Evolutionary conservation across 495 filamentous ascomycete genomes (phyloP).

Genomic region (Talaromyces ruber): DNA sequence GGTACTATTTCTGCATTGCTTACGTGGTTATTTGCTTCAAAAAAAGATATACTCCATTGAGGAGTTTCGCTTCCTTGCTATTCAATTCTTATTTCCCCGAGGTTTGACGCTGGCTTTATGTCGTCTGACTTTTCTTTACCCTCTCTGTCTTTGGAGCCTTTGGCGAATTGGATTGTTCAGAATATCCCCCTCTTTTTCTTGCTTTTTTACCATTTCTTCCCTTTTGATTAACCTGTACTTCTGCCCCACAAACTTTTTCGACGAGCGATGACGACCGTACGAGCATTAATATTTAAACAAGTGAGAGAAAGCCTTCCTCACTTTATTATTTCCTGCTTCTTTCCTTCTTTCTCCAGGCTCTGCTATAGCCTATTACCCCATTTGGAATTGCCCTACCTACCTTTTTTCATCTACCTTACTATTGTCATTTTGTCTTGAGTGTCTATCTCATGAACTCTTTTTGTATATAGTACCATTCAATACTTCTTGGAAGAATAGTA

Average conservation of each 20-base stretch:
- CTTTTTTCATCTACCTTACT: constrained; percentile 3
- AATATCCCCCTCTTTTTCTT: not conserved
- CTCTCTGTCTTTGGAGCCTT: not conserved
- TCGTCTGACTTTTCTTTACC: constrained; percentile 11
- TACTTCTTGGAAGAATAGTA: not conserved
- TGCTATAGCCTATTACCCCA: too few species aligned
- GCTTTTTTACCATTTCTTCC: constrained; percentile 1
- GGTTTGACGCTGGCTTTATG: not conserved
- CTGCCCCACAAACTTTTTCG: not conserved
- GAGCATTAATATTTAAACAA: constrained; percentile 7
- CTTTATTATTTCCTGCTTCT: constrained; percentile 17
- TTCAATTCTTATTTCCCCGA: not conserved
- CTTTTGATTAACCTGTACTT: not conserved
- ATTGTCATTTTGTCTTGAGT: constrained; percentile 8
- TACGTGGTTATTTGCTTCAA: constrained; percentile 9
- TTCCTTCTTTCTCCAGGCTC: constrained; percentile 15
- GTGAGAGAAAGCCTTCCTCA: constrained; percentile 3
- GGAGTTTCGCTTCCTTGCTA: not conserved
- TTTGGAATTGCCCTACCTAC: not conserved
- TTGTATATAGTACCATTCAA: constrained; percentile 1
- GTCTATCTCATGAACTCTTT: not conserved
- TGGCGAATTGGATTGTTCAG: constrained; percentile 1
- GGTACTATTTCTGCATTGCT: not conserved
- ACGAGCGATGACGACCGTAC: constrained; percentile 1
- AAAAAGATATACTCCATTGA: not conserved